Percentiles rank a stretch among this genome's conserved stretches.
Conservation (phyloP, 768 basidiomycete species). For the Serendipita sp. region DNA sequence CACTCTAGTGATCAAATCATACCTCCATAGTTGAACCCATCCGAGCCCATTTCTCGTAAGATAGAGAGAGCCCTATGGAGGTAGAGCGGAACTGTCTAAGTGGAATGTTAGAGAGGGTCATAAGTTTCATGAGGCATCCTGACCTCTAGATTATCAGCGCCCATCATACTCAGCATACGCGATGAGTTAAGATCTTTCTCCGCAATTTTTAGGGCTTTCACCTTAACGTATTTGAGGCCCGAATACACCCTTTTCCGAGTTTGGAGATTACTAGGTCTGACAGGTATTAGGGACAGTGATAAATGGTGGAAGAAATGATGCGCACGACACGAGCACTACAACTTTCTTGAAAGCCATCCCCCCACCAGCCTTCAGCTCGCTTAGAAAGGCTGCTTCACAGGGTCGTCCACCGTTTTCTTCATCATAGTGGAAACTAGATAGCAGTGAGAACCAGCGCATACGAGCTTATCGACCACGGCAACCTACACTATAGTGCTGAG, state of each 20-base stretch:
- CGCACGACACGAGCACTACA: slow-evolving; percentile 9
- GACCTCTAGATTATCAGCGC: slow-evolving; percentile 24
- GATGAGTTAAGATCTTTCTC: slow-evolving; percentile 50
- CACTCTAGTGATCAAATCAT: not conserved
- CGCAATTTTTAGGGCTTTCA: slow-evolving; percentile 39
- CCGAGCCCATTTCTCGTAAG: slow-evolving; percentile 40
- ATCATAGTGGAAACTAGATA: slow-evolving; percentile 9
- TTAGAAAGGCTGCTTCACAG: slow-evolving; percentile 11
- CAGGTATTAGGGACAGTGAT: not conserved
- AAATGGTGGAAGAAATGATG: not conserved
- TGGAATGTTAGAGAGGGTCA: not conserved
- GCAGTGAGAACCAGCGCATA: not conserved
- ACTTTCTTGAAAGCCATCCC: not conserved
- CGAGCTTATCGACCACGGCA: not conserved
- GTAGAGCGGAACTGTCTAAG: slow-evolving; percentile 2
- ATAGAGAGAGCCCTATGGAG: slow-evolving; percentile 25
- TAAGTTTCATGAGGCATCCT: not conserved
- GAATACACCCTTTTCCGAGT: slow-evolving; percentile 5
- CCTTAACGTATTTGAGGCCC: slow-evolving; percentile 21
- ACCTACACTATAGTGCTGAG: slow-evolving; percentile 38
- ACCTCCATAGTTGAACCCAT: slow-evolving; percentile 22
- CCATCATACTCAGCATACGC: slow-evolving; percentile 63
- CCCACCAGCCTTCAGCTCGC: not conserved
- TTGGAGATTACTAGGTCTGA: slow-evolving; percentile 9
- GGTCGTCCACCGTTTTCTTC: slow-evolving; percentile 6